Base-by-base conservation (phyloP, 805 yeast genomes). In the Sungouiella thailandica region DNA sequence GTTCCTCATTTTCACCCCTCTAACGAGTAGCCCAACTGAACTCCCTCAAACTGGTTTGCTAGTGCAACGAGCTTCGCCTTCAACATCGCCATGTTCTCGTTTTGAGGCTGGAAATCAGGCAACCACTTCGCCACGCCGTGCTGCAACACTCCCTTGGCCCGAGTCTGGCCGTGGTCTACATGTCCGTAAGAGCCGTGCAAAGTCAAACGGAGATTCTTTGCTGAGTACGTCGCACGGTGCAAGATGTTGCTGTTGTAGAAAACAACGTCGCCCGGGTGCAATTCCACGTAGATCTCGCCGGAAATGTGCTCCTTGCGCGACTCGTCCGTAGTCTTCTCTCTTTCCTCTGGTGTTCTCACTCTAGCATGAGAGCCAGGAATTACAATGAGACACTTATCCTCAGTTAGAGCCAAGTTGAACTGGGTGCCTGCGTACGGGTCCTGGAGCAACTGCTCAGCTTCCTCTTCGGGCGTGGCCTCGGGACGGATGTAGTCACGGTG, bases 131-230 rank as follows among this genome's bases (percentile, higher is more conserved):
- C 67, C 4, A 70, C 74, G 1, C 76, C 78, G 41, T 70, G 76
- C 48, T 72, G 78, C 30, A 72, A 60, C n/a, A 72, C 61, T n/a
- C 74, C 71, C 40, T 59, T 61, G 3, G 77, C 76, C 37, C 77
- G 54, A 10, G 56, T 43, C 34, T 55, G 53, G 5, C 76, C 76
- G 34, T 50, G 50, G 23, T 58, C 55, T 15, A 39, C 55, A 40
- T 68, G 70, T 4, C 78, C 78, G 40, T 70, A 70, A 2, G 74
- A 65, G 0, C 76, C 78, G 46, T 72, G 78, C 17, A 72, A 47
- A 0, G 76, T 72, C 34, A 70, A 54, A 31, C 78, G 53, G 34
- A 55, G 58, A 22, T 55, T 49, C 18, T 53, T 49, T 20, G 70
- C 50, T 6, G 57, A 52, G 43, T 72, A 72, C 23, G 57, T 50